phyloP scores from a whole-genome alignment of 2,329 filamentous ascomycete species.

The Iodosphaeria phyllophila region DNA sequence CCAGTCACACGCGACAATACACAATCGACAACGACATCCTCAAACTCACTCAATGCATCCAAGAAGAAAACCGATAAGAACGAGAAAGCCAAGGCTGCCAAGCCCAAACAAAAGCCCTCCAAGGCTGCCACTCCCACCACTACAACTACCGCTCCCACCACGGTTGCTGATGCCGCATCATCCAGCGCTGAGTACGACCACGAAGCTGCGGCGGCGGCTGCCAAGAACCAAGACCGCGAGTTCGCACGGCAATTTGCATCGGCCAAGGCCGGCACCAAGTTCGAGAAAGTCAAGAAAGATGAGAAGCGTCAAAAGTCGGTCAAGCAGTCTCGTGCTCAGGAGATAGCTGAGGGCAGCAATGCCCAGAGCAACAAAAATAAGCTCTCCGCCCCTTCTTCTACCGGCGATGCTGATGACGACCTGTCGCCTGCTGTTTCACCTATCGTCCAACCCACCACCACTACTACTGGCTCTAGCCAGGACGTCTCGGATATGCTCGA shows the following conservation, averaged over 20 bases:
- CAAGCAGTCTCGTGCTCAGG: conserved; percentile 46
- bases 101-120: conserved; percentile 18
- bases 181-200: conserved; percentile 19
- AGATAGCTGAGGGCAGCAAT: conserved; percentile 17
- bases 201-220: conserved; percentile 36
- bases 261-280: conserved; percentile 50
- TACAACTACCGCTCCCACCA: conserved; percentile 13
- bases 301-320: conserved; percentile 51
- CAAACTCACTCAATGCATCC: conserved; percentile 7
- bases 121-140: conserved; percentile 11
- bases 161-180: conserved; percentile 13
- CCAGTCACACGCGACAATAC: background rate
- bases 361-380: conserved; percentile 22
- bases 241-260: conserved; percentile 59
- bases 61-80: conserved; percentile 21
- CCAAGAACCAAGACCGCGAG: conserved; percentile 38
- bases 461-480: too few relatives aligned
- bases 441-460: conserved; percentile 31
- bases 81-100: too few relatives aligned
- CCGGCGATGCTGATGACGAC: conserved; percentile 68
- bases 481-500: conserved; percentile 90
- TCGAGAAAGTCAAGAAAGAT: conserved; percentile 27
- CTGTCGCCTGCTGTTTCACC: conserved; percentile 53
- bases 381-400: conserved; percentile 46
- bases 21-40: conserved; percentile 2